A percentile compares a stretch with the other conserved stretches of the same genome.
Conservation (phyloP, 768 basidiomycete genomes). For the Baorangia bicolor region DNA sequence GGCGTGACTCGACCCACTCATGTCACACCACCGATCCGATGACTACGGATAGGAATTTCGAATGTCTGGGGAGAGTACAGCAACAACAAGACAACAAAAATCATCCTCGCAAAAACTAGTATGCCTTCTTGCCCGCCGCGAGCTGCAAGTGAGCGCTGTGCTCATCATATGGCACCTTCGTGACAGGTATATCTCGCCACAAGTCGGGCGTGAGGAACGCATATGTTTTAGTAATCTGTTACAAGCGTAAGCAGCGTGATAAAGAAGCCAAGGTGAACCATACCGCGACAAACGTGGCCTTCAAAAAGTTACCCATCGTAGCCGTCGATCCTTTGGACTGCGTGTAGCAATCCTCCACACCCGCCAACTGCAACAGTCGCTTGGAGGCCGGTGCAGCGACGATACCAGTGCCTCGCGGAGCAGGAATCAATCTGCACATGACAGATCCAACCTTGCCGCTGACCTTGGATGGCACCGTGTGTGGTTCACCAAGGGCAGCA, state of each 20-base stretch:
- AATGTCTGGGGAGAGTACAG: neutral
- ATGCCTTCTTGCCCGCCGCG: constrained; percentile 71
- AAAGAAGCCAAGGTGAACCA: constrained; percentile 29
- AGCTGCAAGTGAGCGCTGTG: constrained; percentile 91
- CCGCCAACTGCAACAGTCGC: constrained; percentile 95
- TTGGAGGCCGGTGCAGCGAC: constrained; percentile 98
- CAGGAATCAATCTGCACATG: constrained; percentile 98
- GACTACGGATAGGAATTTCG: neutral
- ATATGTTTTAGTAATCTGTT: constrained; percentile 95
- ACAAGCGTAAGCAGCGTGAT: neutral
- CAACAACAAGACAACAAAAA: neutral
- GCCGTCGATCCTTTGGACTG: constrained; percentile 98
- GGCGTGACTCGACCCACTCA: too few species aligned
- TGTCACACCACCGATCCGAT: neutral
- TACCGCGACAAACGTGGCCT: constrained; percentile 92
- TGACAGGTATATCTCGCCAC: constrained; percentile 92
- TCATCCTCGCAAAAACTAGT: constrained; percentile 38
- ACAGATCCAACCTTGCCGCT: constrained; percentile 98
- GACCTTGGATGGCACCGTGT: constrained; percentile 98
- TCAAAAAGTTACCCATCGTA: constrained; percentile 99
- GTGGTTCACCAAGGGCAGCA: constrained; percentile 96
- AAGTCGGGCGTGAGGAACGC: constrained; percentile 97
- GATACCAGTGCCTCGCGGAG: constrained; percentile 98
- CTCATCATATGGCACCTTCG: constrained; percentile 92
- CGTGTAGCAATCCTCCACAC: constrained; percentile 97